A percentile compares a stretch with the other conserved stretches of the same genome.
These are phyloP conservation scores for Puccinia novopanici DNA, from an alignment of 1,284 basidiomycete species.

Conservation along the genomic window DNA sequence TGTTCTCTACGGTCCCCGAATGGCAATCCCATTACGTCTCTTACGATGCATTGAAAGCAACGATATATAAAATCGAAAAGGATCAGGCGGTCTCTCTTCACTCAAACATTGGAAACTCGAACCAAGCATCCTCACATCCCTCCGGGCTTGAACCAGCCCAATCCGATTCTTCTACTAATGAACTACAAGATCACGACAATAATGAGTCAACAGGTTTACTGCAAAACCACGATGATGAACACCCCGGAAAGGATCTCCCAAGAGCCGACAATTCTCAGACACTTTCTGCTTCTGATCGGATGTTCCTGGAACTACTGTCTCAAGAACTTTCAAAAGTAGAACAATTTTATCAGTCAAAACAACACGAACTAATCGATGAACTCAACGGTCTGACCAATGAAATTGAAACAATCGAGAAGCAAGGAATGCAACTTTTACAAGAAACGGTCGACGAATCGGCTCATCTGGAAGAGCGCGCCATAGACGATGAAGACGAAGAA, in stretches of 20 bases:
- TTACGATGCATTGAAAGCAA: constrained; percentile 40
- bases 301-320: constrained; percentile 20
- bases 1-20: constrained; percentile 43
- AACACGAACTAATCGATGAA: constrained; percentile 18
- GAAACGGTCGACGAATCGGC: not conserved
- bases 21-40: constrained; percentile 40
- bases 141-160: not conserved
- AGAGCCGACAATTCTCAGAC: too few species aligned
- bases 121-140: not conserved
- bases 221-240: not conserved
- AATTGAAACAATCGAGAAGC: constrained; percentile 11
- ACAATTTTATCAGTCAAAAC: constrained; percentile 22
- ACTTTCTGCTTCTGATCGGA: constrained; percentile 13
- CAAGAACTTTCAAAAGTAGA: constrained; percentile 31
- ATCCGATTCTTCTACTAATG: not conserved
- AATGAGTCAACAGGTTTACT: constrained; percentile 29
- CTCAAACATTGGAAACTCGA: not conserved
- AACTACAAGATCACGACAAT: constrained; percentile 1
- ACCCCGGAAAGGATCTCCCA: too few species aligned
- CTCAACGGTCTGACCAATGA: constrained; percentile 15
- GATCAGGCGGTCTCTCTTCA: not conserved
- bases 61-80: constrained; percentile 37
- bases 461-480: too few species aligned
- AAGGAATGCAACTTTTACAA: constrained; percentile 20
- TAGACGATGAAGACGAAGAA: constrained; percentile 51